Percentiles rank a stretch among this genome's conserved stretches.
Evolutionary conservation across 202 grass and related monocot species (phyloP).

Genomic region (Zoysia matrella): DNA sequence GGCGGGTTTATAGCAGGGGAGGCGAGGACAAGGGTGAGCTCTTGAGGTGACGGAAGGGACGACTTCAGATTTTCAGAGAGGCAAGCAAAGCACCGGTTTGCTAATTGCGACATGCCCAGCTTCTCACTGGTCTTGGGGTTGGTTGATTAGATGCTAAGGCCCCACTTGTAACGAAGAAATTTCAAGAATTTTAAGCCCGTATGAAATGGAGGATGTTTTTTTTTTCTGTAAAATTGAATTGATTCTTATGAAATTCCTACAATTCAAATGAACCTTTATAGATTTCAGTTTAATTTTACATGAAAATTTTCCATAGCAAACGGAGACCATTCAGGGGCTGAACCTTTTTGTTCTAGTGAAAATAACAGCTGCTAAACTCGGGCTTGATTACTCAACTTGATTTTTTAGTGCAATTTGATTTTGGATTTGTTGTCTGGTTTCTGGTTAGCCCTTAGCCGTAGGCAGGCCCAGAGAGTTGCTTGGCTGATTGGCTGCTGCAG

Average conservation of each 20-base stretch:
- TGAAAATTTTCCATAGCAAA: too few relatives aligned
- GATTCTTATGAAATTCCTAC: too few relatives aligned
- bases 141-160: conserved; percentile 20
- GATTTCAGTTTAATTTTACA: too few relatives aligned
- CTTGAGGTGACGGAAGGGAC: conserved; percentile 65
- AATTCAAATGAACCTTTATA: too few relatives aligned
- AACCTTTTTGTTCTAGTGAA: not conserved
- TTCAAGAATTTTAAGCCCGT: too few relatives aligned
- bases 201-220: too few relatives aligned
- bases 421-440: not conserved
- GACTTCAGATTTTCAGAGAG: conserved; percentile 10
- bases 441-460: not conserved
- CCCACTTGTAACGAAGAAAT: too few relatives aligned
- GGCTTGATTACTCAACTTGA: not conserved
- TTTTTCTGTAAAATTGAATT: too few relatives aligned
- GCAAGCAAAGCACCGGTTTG: not conserved
- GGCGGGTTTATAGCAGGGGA: conserved; percentile 48
- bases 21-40: conserved; percentile 17
- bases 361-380: not conserved
- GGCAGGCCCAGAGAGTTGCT: conserved; percentile 4
- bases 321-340: not conserved
- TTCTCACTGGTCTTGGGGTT: not conserved
- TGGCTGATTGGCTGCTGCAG: conserved; percentile 15
- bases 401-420: not conserved
- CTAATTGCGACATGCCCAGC: conserved; percentile 12